Base-by-base conservation (phyloP, 352 stramenopile genomes). In the Phytophthora crassamura region DNA sequence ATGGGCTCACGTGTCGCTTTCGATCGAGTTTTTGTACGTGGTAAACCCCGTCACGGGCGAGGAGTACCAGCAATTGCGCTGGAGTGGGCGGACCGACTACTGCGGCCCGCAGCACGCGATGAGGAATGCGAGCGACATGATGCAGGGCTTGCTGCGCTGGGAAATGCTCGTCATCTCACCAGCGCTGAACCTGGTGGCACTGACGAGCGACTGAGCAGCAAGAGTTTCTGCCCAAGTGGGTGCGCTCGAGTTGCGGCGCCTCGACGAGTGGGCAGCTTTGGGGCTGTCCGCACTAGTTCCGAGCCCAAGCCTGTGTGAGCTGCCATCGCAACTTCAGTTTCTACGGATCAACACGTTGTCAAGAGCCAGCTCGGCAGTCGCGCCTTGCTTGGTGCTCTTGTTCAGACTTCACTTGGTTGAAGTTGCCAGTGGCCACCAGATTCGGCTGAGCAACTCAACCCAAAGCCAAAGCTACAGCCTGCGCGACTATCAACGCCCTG, bases 51-150 rank as follows among this genome's bases (percentile, higher is more conserved):
- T 45, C 7, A 84, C 58, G 14, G 42, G 53, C 9, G 38, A 64
- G 8, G 58, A 43, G 42, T 70, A 63, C 20, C 74, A 77, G n/a
- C 62, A 77, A 30, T 41, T 82, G 18, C 68, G 71, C 4, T 85
- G 73, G 73, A 81, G 58, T 4, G 76, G 74, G 36, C 67, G 64
- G 8, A 85, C 74, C 1, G 49, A 85, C 54, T 85, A 82, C 47
- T 80, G 76, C 47, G 72, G 63, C 3, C 43, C 57, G 7, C 32
- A 67, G 0, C 67, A 82, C 36, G 76, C 76, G 9, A 58, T 69
- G 28, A 67, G 71, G 14, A 85, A 76, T 32, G 71, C 76, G 1
- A 67, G 67, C 20, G 74, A 85, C 34, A 78, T 72, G 67, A 53
- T 82, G 48, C 60, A 77, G 22, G 68, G 64, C 0, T 25, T 79